phyloP scores from a whole-genome alignment of 805 yeast genomes.

The Myxozyma neglecta region DNA sequence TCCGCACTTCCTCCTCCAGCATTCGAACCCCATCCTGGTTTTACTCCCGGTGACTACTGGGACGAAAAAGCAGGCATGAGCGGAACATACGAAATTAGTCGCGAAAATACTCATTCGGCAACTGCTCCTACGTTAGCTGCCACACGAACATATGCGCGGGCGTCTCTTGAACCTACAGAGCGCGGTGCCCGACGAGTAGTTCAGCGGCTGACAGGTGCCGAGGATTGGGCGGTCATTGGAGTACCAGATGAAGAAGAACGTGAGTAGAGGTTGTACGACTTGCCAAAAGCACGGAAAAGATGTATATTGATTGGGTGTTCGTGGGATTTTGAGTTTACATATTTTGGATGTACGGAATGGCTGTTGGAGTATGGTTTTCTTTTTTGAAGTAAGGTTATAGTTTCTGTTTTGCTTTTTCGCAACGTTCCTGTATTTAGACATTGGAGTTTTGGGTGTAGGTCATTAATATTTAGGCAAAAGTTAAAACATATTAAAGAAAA shows the following conservation, averaged over 20 bases:
- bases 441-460: too few relatives aligned
- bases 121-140: background rate
- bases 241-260: background rate
- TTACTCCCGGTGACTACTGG: constrained; percentile 50
- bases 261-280: too few relatives aligned
- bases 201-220: constrained; percentile 24
- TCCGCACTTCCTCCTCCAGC: constrained; percentile 43
- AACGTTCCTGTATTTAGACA: too few relatives aligned
- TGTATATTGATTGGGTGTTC: background rate
- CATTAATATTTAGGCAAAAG: too few relatives aligned
- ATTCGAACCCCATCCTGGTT: constrained; percentile 51
- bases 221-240: constrained; percentile 26
- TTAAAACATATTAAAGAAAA: too few relatives aligned
- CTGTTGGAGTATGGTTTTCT: too few relatives aligned
- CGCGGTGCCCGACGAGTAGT: constrained; percentile 8
- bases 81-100: background rate
- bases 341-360: background rate
- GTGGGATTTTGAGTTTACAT: background rate
- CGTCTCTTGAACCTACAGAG: constrained; percentile 18
- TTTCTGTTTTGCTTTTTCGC: too few relatives aligned
- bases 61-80: constrained; percentile 39
- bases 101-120: background rate
- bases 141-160: background rate
- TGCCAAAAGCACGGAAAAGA: background rate
- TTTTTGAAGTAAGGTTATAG: too few relatives aligned